These are phyloP conservation scores for Flaveria floridana DNA, from an alignment of 140 eudicot species.

Conservation along the genomic window DNA sequence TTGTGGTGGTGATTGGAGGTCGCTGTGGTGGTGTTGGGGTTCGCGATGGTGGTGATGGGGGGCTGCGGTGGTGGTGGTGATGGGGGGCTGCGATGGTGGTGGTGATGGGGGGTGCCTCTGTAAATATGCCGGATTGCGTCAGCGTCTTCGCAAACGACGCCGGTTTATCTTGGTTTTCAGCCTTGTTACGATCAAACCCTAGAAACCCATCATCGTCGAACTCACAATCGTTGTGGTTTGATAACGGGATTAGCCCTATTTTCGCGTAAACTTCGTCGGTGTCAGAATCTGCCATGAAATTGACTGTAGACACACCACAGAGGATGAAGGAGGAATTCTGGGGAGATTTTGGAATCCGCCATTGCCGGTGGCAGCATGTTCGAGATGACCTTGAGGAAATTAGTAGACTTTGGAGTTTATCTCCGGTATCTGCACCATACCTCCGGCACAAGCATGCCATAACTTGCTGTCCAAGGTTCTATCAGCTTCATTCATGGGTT, in stretches of 20 bases:
- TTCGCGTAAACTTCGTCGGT: constrained; percentile 83
- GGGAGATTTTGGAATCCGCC: constrained; percentile 47
- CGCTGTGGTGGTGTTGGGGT: no score
- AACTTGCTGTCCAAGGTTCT: constrained; percentile 70
- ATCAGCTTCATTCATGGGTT: constrained; percentile 54
- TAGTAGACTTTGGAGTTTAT: constrained; percentile 62
- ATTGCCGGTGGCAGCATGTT: constrained; percentile 55
- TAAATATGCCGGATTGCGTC: no score
- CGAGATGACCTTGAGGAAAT: constrained; percentile 89
- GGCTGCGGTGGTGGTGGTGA: no score
- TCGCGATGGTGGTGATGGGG: no score
- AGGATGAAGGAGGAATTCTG: constrained; percentile 51
- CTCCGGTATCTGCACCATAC: constrained; percentile 89
- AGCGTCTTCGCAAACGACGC: constrained; percentile 83
- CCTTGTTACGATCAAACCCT: constrained; percentile 46
- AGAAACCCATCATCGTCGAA: constrained; percentile 41
- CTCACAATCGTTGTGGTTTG: constrained; percentile 39
- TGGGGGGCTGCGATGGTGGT: no score
- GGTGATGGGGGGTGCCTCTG: no score
- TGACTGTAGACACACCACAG: constrained; percentile 52
- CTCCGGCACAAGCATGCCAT: constrained; percentile 99
- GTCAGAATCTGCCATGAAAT: constrained; percentile 72
- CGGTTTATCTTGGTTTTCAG: constrained; percentile 56
- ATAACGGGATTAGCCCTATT: constrained; percentile 53
- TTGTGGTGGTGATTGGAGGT: no score